Percentiles rank a stretch among this genome's conserved stretches.
These are phyloP conservation scores for Emergomyces pasteurianus DNA, from an alignment of 2,329 filamentous ascomycete species.

Conservation along the genomic window DNA sequence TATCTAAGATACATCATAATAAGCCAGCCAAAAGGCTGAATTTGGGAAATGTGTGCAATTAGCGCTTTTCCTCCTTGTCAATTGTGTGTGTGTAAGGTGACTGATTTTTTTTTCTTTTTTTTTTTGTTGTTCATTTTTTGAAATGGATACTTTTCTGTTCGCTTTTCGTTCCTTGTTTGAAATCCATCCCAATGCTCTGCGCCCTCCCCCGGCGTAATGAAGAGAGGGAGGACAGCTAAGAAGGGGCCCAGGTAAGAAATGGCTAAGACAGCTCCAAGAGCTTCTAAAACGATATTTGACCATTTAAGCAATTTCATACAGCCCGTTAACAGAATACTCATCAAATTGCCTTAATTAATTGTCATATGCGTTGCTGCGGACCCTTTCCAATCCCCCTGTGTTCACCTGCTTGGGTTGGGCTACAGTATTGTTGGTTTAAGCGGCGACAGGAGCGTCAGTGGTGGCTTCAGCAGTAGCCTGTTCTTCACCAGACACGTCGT, in stretches of 20 bases:
- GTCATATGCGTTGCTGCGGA: not conserved
- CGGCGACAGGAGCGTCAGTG: slow-evolving; percentile 17
- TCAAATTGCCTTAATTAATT: not conserved
- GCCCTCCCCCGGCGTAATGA: not conserved
- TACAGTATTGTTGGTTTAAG: slow-evolving; percentile 7
- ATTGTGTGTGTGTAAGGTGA: not conserved
- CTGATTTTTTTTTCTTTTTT: not conserved
- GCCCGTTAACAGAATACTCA: slow-evolving; percentile 1
- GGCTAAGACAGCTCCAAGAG: slow-evolving; percentile 4
- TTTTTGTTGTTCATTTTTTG: not conserved
- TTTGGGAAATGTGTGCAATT: slow-evolving; percentile 8
- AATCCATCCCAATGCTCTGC: not conserved
- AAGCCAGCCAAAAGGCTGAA: slow-evolving; percentile 26
- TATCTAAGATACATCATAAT: slow-evolving; percentile 30
- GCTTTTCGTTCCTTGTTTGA: not conserved
- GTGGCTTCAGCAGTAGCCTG: slow-evolving; percentile 28
- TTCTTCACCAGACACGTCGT: slow-evolving; percentile 50
- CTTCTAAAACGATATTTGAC: slow-evolving; percentile 2
- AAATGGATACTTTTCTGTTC: not conserved
- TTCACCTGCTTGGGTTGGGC: slow-evolving; percentile 7
- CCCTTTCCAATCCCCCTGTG: not conserved
- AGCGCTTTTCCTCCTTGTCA: slow-evolving; percentile 7
- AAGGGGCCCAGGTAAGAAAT: slow-evolving; percentile 4
- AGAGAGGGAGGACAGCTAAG: not conserved
- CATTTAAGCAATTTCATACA: slow-evolving; percentile 4